A percentile compares a stretch with the other conserved stretches of the same genome.
These are phyloP conservation scores for Trichoderma sp. DNA, from an alignment of 2,329 filamentous ascomycete species.

Conservation along the genomic window DNA sequence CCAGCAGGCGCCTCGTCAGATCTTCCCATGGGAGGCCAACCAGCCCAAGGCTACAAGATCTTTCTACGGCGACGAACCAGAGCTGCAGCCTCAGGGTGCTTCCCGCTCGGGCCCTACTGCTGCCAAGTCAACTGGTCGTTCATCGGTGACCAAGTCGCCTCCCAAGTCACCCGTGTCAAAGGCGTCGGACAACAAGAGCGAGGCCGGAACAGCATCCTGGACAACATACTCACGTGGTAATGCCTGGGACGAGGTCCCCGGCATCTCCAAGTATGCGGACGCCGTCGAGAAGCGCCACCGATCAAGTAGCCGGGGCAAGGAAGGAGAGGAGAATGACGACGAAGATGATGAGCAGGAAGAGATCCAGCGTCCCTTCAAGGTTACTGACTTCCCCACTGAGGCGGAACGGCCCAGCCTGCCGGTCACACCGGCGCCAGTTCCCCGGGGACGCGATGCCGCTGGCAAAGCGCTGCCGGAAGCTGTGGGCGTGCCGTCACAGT, in stretches of 20 bases:
- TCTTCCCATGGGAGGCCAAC: slow-evolving; percentile 88
- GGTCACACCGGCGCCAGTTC: slow-evolving; percentile 82
- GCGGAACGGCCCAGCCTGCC: slow-evolving; percentile 82
- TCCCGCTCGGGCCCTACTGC: neutral
- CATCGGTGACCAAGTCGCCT: slow-evolving; percentile 27
- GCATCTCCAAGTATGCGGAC: slow-evolving; percentile 85
- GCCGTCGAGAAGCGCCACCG: slow-evolving; percentile 62
- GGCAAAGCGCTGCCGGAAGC: slow-evolving; percentile 66
- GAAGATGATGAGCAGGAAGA: slow-evolving; percentile 7
- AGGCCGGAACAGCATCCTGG: slow-evolving; percentile 59
- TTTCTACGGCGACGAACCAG: slow-evolving; percentile 43
- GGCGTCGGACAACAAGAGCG: slow-evolving; percentile 28
- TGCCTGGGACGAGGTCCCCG: slow-evolving; percentile 88
- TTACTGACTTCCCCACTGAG: slow-evolving; percentile 86
- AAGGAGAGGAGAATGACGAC: neutral
- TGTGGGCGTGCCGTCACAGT: slow-evolving; percentile 80
- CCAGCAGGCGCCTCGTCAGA: slow-evolving; percentile 70
- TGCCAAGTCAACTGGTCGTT: slow-evolving; percentile 4
- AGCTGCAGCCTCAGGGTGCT: slow-evolving; percentile 3
- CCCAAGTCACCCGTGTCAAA: slow-evolving; percentile 29
- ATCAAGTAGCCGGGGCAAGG: slow-evolving; percentile 29
- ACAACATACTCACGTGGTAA: slow-evolving; percentile 72
- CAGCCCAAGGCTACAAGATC: slow-evolving; percentile 61
- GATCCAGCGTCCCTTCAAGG: slow-evolving; percentile 51
- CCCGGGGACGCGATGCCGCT: slow-evolving; percentile 54